Conservation (phyloP, 1,284 basidiomycete genomes). For the Wallemia hederae region DNA sequence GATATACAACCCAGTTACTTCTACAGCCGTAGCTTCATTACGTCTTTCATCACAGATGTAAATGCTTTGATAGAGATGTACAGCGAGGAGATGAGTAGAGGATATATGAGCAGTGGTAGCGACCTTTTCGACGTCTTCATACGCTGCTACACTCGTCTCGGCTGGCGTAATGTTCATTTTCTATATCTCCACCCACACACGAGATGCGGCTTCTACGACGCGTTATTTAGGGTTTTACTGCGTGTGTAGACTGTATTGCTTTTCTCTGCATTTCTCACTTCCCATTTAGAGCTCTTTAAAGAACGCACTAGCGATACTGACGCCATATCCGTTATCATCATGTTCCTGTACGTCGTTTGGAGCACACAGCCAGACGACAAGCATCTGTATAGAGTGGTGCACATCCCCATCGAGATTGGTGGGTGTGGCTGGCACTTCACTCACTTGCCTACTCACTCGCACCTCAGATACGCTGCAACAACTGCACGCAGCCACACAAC, state of each 20-base stretch:
- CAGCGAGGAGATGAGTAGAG: not conserved
- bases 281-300: not conserved
- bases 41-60: not conserved
- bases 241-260: not conserved
- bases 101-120: no score
- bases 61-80: not conserved
- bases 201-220: not conserved
- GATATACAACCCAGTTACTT: not conserved
- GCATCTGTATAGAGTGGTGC: not conserved
- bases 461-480: not conserved
- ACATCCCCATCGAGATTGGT: not conserved
- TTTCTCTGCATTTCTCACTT: not conserved
- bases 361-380: not conserved
- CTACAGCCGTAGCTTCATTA: not conserved
- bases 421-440: not conserved
- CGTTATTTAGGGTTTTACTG: not conserved
- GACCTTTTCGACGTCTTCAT: not conserved
- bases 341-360: not conserved
- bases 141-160: not conserved
- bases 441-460: not conserved
- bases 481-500: not conserved
- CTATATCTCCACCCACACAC: not conserved
- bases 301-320: not conserved
- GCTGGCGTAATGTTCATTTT: not conserved
- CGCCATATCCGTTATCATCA: not conserved